These are phyloP conservation scores for Candida verbasci DNA, from an alignment of 805 yeast species.

Conservation along the genomic window DNA sequence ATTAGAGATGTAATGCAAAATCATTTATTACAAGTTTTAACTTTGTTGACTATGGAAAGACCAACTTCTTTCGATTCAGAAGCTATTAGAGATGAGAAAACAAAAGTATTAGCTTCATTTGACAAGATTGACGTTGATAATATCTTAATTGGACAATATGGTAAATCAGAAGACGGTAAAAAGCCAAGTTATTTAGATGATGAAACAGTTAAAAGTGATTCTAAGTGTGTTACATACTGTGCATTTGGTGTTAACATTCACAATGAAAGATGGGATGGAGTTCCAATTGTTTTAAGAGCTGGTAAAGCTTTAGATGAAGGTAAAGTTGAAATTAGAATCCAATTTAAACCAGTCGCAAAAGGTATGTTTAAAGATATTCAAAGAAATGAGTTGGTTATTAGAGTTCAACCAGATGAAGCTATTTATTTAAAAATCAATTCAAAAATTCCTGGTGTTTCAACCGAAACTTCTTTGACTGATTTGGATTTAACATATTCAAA, in stretches of 20 bases:
- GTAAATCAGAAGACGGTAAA: conserved; percentile 74
- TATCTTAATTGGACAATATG: conserved; percentile 84
- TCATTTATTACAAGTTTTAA: conserved; percentile 89
- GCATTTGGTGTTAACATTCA: conserved; percentile 74
- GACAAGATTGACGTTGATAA: conserved; percentile 61
- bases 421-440: conserved; percentile 89
- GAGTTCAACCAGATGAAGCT: conserved; percentile 94
- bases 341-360: conserved; percentile 79
- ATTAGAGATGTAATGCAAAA: conserved; percentile 98
- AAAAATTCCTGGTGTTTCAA: conserved; percentile 88
- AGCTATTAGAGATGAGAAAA: conserved; percentile 94
- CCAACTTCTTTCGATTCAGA: conserved; percentile 91
- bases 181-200: conserved; percentile 93
- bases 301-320: conserved; percentile 96
- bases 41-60: conserved; percentile 91
- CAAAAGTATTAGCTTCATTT: conserved; percentile 81
- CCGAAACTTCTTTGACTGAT: conserved; percentile 79
- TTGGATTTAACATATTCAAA: conserved; percentile 80
- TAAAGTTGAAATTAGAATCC: conserved; percentile 92
- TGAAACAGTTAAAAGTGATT: conserved; percentile 74
- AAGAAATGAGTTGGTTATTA: conserved; percentile 88
- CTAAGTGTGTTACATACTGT: conserved; percentile 90
- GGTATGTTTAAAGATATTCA: conserved; percentile 80
- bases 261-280: conserved; percentile 98
- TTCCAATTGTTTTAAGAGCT: conserved; percentile 91